Base-by-base conservation (phyloP, 2,329 filamentous ascomycete genomes). In the Hymenoscyphus scutula region DNA sequence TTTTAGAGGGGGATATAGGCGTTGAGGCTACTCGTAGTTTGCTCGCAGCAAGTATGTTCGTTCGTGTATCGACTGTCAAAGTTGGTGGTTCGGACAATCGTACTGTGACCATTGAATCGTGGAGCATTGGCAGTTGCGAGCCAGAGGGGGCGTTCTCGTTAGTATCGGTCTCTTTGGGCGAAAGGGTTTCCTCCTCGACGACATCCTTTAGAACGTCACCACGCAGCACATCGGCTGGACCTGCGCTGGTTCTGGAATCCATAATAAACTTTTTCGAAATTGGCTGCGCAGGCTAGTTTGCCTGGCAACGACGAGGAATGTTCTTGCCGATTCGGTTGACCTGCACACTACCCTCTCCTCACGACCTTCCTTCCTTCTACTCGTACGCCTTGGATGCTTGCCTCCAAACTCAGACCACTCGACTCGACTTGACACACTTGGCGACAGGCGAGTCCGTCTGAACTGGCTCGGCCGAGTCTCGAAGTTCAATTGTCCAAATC, bases 51-150 rank as follows among this genome's bases (percentile, higher is more conserved):
- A 75, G 71, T 8, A 73, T 70, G 37, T 76, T 77, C 64, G 80
- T 30, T 29, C 59, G 59, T 34, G 59, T 82, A 62, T 83, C 78
- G 67, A 87, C 79, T 67, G 79, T 75, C 70, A 86, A 71, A 69
- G 80, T 71, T 69, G 83, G 75, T 63, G 82, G 79, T 73, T 91
- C 89, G 23, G 89, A 91, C 56, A 92, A 80, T 60, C 88, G 83
- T 53, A 92, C 89, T 7, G 89, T 92, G 54, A 92, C 88, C 87
- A 92, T 88, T 23, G 89, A 92, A 76, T 91, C 89, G 73, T 84
- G 82, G 32, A 63, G 61, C 58, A 65, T 61, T 15, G 62, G 37
- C 19, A 56, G 29, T 23, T 61, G 45, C 32, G 57, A 32, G 23
- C 25, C 17, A 19, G 38, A 15, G 8, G 15, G 19, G 37, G 57